These are phyloP conservation scores for Alliaria petiolata DNA, from an alignment of 345 rosid species.

Conservation along the genomic window DNA sequence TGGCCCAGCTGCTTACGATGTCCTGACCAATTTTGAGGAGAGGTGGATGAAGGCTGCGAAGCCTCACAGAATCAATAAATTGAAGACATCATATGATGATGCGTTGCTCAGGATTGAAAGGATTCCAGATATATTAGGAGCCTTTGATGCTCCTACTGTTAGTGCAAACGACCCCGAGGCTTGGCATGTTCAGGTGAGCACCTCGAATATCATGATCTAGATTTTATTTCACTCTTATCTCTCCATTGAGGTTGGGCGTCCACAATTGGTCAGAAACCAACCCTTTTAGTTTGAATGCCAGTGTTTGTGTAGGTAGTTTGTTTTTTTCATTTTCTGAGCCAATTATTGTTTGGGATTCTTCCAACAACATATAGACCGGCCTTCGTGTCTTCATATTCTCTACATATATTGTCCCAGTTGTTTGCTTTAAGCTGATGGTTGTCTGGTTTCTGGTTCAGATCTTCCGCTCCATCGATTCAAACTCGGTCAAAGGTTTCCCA, in stretches of 20 bases:
- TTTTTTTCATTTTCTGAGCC: neutral
- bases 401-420: neutral
- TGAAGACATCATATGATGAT: conserved; percentile 75
- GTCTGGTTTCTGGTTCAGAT: conserved; percentile 45
- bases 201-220: too few species aligned
- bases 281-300: neutral
- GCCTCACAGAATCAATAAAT: conserved; percentile 72
- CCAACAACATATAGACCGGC: too few species aligned
- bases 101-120: conserved; percentile 70
- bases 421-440: neutral
- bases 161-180: conserved; percentile 57
- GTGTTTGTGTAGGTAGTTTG: neutral
- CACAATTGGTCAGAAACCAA: neutral
- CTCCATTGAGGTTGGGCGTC: neutral
- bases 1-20: conserved; percentile 98
- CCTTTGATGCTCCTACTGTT: conserved; percentile 46
- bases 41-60: conserved; percentile 87
- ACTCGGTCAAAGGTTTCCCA: conserved; percentile 84
- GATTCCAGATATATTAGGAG: conserved; percentile 74
- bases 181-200: conserved; percentile 92
- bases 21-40: conserved; percentile 86
- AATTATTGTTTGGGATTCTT: neutral
- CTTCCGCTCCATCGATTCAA: conserved; percentile 94
- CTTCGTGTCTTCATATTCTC: neutral
- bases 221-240: too few species aligned